Evolutionary conservation across 768 basidiomycete species (phyloP), one percentile per base, ranked within the genome.

Genomic region (Pisolithus albus): DNA sequence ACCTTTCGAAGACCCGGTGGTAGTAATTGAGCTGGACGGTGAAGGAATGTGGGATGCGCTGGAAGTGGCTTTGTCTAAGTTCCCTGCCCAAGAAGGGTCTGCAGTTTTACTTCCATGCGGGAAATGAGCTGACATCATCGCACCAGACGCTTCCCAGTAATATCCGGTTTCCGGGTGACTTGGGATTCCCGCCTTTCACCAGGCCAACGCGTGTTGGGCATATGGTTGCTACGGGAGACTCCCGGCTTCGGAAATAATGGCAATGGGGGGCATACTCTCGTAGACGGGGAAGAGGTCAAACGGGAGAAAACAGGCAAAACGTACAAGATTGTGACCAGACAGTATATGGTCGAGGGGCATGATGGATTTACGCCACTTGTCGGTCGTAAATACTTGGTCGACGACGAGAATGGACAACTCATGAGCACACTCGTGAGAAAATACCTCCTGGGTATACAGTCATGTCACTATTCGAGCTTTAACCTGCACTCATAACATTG

Each of bases 51-150:
- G 90, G 88, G 82, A 81, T 39, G 82, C 85, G 0, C 57, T 95
- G 34, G 92, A 96, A 61, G 73, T 74, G 10, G 79, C 81, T 6
- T 70, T 96, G 6, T 72, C 71, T 52, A 88, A 79, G 48, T 94
- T 86, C 80, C 92, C 92, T 7, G 84, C 90, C 16, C 91, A 92
- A 67, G 92, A 94, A 76, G 92, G 92, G 91, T 82, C 54, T 66
- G 73, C 52, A 2, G 30, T 38, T 43, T 36, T n/a, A 45, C n/a
- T 8, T 52, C 21, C 23, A 19, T 0, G 36, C 11, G 30, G 15
- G n/a, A 28, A 7, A 34, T 15, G 2, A 37, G 46, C 34, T 49
- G 23, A 62, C 8, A 16, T 3, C 4, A 36, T 26, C 44, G n/a
- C 18, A 38, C 7, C 47, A 93, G 92, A 19, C 88, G 92, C 11